Evolutionary conservation across 352 stramenopile species (phyloP), one percentile per base, ranked within the genome.

Genomic region (Aphanomyces astaci): DNA sequence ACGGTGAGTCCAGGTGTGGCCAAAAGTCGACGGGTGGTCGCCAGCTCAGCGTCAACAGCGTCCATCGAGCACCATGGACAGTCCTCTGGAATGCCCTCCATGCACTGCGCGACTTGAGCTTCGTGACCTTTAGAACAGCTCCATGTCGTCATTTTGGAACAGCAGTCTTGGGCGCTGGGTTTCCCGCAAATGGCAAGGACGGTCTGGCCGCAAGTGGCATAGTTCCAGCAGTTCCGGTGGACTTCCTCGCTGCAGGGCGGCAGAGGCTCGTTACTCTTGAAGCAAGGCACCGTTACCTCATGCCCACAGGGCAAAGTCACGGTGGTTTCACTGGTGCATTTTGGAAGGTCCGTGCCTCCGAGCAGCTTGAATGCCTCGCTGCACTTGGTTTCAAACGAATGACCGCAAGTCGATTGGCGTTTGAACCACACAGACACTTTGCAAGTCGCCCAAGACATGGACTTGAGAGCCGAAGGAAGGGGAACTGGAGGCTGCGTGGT

Each of bases 211-310:
- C 83, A 92, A 4, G 52, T 32, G 0, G 17, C 33, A 32, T 76
- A 72, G 66, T 92, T 92, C 81, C 81, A 90, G 62, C 83, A 92
- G 56, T 69, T 27, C 78, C 54, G 17, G 75, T 73, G 57, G 78
- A 90, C 2, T 43, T 56, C 4, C 76, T 66, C 11, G 28, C 75
- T 2, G 69, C 28, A 22, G 79, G 56, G 28, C 9, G 49, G 17
- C 19, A 15, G 49, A 15, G 49, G 24, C 28, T 57, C 24, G 24
- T 57, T 57, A 1, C 84, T 70, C 39, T 75, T 72, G 3, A 63
- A 77, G 46, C 83, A 91, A 15, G 75, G 60, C 36, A 78, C 75
- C 9, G 65, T 62, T 10, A 77, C 49, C 2, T 81, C 73, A 31
- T 89, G 79, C 0, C 78, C 72, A 39, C 83, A 92, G 3, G 51